These are phyloP conservation scores for Rhizopogon vesiculosus DNA, from an alignment of 768 basidiomycete species.

Conservation along the genomic window DNA sequence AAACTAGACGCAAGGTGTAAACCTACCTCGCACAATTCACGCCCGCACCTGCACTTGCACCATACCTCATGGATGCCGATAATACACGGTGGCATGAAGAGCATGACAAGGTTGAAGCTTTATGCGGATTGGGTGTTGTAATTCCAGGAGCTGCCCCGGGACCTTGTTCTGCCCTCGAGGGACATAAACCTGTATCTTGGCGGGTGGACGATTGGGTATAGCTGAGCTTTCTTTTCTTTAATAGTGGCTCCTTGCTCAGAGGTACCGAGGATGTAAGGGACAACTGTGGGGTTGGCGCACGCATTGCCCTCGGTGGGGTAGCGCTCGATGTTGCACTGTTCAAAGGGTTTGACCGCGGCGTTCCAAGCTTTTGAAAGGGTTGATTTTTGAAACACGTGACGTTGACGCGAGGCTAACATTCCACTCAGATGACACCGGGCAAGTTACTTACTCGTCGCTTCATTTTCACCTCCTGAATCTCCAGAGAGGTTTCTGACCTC, in stretches of 20 bases:
- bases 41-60: constrained; percentile 4
- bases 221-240: constrained; percentile 23
- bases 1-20: background rate
- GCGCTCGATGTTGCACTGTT: background rate
- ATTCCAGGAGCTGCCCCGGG: constrained; percentile 6
- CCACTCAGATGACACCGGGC: too few species aligned
- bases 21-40: constrained; percentile 18
- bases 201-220: background rate
- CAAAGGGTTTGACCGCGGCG: background rate
- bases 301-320: constrained; percentile 10
- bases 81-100: constrained; percentile 26
- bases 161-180: constrained; percentile 9
- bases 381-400: constrained; percentile 25
- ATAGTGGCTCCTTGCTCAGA: constrained; percentile 11
- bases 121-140: constrained; percentile 10
- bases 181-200: constrained; percentile 2
- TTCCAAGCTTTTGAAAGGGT: background rate
- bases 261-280: constrained; percentile 6
- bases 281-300: constrained; percentile 9
- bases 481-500: too few species aligned
- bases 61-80: constrained; percentile 13
- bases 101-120: constrained; percentile 15
- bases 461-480: too few species aligned
- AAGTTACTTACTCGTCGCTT: too few species aligned
- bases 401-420: constrained; percentile 13